Evolutionary conservation across 1,139 yeast genomes (phyloP).

Genomic region (Protomyces arabidopsidicola): DNA sequence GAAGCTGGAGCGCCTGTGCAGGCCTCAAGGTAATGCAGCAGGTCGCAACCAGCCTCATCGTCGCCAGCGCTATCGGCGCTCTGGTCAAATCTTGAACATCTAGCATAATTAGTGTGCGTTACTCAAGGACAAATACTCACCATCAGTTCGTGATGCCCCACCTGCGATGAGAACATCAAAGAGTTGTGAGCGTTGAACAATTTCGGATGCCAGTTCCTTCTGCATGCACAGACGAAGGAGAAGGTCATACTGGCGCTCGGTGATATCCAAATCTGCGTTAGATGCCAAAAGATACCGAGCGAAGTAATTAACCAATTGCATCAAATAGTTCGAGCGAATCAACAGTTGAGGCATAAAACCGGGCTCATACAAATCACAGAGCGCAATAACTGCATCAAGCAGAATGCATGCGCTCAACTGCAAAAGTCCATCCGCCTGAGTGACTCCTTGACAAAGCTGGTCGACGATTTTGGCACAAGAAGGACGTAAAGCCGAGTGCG

Average conservation of each 20-base stretch:
- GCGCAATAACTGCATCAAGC: conserved; percentile 2
- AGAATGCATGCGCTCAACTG: conserved; percentile 3
- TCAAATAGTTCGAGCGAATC: conserved; percentile 1
- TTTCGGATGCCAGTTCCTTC: conserved; percentile 5
- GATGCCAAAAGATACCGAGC: not conserved
- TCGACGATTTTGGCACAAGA: not conserved
- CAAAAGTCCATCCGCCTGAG: not conserved
- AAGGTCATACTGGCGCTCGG: conserved; percentile 11
- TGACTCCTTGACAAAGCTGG: not conserved
- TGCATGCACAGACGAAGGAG: conserved; percentile 16
- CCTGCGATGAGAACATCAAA: not conserved
- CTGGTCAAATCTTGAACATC: not conserved
- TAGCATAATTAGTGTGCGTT: not conserved
- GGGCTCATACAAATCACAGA: not conserved
- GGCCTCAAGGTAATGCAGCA: not conserved
- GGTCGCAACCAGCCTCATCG: not conserved
- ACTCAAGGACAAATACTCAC: not conserved
- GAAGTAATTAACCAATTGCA: conserved; percentile 6
- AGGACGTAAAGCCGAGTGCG: not conserved
- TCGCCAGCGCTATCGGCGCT: not conserved
- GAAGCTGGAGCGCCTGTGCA: not conserved
- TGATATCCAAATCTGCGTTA: not conserved
- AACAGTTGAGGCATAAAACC: conserved; percentile 1
- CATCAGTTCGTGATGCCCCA: not conserved
- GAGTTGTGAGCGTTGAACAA: not conserved